Percentiles rank a stretch among this genome's conserved stretches.
Evolutionary conservation across 805 yeast species (phyloP).

Genomic region (Pichia occidentalis): DNA sequence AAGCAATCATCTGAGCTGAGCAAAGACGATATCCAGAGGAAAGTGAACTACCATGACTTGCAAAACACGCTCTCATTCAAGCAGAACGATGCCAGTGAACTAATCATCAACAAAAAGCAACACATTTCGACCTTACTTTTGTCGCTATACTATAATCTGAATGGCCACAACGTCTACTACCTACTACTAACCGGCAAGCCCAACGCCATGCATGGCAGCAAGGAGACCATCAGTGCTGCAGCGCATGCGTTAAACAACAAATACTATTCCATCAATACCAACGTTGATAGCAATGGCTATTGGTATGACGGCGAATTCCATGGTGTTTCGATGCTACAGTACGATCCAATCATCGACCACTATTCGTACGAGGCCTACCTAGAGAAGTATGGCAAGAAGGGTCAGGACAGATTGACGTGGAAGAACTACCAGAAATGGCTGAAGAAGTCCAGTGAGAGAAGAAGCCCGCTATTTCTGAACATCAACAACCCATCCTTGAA

Average conservation of each 20-base stretch:
- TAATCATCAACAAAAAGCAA: conserved; percentile 40
- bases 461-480: conserved; percentile 25
- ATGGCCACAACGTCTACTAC: conserved; percentile 38
- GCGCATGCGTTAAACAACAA: conserved; percentile 35
- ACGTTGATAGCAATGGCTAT: conserved; percentile 45
- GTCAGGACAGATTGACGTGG: conserved; percentile 15
- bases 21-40: conserved; percentile 21
- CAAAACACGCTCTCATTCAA: conserved; percentile 43
- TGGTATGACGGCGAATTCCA: conserved; percentile 30
- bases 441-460: conserved; percentile 21
- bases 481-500: conserved; percentile 30
- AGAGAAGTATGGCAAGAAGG: conserved; percentile 18
- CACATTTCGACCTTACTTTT: conserved; percentile 43
- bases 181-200: conserved; percentile 29
- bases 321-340: conserved; percentile 50
- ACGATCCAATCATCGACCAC: conserved; percentile 42
- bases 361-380: conserved; percentile 20
- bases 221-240: conserved; percentile 48
- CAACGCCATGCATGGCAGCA: conserved; percentile 41
- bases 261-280: conserved; percentile 41
- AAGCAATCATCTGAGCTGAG: conserved; percentile 15
- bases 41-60: conserved; percentile 24
- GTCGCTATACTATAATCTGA: conserved; percentile 43
- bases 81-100: conserved; percentile 46
- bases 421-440: conserved; percentile 18